phyloP scores from a whole-genome alignment of 2,329 filamentous ascomycete species.

The Berkeleyomyces rouxiae region DNA sequence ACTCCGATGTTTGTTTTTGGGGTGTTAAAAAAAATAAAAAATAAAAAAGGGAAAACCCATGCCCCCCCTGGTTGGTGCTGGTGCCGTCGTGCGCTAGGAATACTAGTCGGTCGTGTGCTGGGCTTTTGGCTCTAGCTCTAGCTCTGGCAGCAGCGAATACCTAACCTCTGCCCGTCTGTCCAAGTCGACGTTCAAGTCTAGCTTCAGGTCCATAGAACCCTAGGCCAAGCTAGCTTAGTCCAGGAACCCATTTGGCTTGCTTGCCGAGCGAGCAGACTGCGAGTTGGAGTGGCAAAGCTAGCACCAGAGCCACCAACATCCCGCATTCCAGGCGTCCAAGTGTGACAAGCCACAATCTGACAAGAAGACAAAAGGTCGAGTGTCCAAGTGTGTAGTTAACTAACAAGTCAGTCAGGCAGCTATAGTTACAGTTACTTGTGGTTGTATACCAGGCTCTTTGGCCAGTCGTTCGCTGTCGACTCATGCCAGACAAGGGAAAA shows the following conservation, averaged over 20 bases:
- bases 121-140: too few species aligned
- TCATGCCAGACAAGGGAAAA: too few species aligned
- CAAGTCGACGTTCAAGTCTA: not conserved
- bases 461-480: too few species aligned
- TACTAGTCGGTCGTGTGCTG: not conserved
- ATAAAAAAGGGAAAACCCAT: too few species aligned
- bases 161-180: not conserved
- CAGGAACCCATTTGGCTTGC: not conserved
- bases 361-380: too few species aligned
- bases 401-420: too few species aligned
- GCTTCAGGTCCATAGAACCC: not conserved
- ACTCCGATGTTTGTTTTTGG: constrained; percentile 4
- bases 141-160: not conserved
- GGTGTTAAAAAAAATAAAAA: not conserved
- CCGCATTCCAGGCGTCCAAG: not conserved
- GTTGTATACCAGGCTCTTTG: too few species aligned
- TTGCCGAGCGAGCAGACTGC: not conserved
- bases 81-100: not conserved
- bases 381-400: too few species aligned
- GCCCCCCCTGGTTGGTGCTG: not conserved
- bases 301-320: not conserved
- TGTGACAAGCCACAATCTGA: too few species aligned
- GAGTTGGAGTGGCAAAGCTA: not conserved
- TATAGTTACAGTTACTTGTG: too few species aligned
- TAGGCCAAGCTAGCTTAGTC: not conserved